Evolutionary conservation across 352 stramenopile species (phyloP).

Genomic region (Phytophthora quininea): DNA sequence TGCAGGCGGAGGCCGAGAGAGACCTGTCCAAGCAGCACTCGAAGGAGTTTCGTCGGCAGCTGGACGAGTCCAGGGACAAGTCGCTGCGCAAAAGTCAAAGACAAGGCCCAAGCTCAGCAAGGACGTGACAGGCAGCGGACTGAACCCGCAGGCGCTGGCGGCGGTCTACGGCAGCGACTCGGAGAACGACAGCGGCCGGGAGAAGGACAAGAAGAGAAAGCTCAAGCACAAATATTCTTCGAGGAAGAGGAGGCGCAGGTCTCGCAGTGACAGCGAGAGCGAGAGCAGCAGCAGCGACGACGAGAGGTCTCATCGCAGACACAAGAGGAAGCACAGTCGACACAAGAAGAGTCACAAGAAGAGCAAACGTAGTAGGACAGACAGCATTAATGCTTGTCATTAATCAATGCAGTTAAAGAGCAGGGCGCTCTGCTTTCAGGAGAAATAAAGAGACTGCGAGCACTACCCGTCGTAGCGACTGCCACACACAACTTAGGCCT

Average conservation of each 20-base stretch:
- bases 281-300: constrained; percentile 35
- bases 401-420: background rate
- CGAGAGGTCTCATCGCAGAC: constrained; percentile 32
- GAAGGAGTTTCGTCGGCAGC: constrained; percentile 60
- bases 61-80: constrained; percentile 74
- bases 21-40: constrained; percentile 48
- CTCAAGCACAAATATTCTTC: constrained; percentile 45
- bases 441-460: constrained; percentile 11
- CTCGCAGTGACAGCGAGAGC: constrained; percentile 27
- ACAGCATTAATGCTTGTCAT: constrained; percentile 42
- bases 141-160: constrained; percentile 77
- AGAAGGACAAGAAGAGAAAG: constrained; percentile 53
- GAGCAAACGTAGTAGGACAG: constrained; percentile 61
- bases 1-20: constrained; percentile 57
- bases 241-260: constrained; percentile 26
- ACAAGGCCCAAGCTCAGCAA: constrained; percentile 34
- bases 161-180: constrained; percentile 56
- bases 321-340: constrained; percentile 36
- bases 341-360: constrained; percentile 36
- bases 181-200: constrained; percentile 32
- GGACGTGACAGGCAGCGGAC: constrained; percentile 42
- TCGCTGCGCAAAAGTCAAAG: constrained; percentile 64
- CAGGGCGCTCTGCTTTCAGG: background rate
- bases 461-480: constrained; percentile 46
- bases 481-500: constrained; percentile 48